A percentile compares a stretch with the other conserved stretches of the same genome.
phyloP scores from a whole-genome alignment of 805 yeast species.

The Starmerella vaccinii region DNA sequence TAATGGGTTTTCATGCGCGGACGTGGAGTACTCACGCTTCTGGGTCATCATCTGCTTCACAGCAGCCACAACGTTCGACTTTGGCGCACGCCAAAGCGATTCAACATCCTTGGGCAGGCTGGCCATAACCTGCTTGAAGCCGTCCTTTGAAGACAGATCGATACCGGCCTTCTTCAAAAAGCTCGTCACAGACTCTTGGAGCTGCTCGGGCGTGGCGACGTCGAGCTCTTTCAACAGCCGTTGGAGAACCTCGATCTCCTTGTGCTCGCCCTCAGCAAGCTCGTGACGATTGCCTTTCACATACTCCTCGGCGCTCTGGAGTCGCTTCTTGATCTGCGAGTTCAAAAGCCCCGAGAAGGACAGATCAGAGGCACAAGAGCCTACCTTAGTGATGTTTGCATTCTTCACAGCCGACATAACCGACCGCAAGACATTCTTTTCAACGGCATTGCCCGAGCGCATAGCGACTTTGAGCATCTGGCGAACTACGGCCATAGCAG shows the following conservation, averaged over 20 bases:
- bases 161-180: conserved; percentile 14
- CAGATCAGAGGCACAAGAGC: conserved; percentile 25
- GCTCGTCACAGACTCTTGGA: conserved; percentile 30
- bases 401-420: conserved; percentile 31
- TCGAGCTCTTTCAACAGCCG: conserved; percentile 36
- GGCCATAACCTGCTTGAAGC: conserved; percentile 17
- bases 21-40: conserved; percentile 27
- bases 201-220: conserved; percentile 40
- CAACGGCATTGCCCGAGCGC: conserved; percentile 36
- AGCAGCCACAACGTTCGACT: conserved; percentile 26
- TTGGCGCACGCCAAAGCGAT: conserved; percentile 28
- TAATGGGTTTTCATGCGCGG: conserved; percentile 43
- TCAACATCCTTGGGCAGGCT: conserved; percentile 26
- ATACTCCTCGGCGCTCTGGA: conserved; percentile 43
- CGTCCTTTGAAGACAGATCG: conserved; percentile 14
- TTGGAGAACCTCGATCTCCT: conserved; percentile 38
- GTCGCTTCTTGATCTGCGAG: conserved; percentile 35
- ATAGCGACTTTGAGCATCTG: conserved; percentile 40
- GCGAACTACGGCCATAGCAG: conserved; percentile 33
- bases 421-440: conserved; percentile 28
- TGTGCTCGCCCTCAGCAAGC: conserved; percentile 43
- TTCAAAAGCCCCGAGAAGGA: conserved; percentile 36
- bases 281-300: conserved; percentile 40
- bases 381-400: conserved; percentile 30
- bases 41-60: conserved; percentile 19